Conservation (phyloP, 805 yeast species). For the Yarrowia sp. region DNA sequence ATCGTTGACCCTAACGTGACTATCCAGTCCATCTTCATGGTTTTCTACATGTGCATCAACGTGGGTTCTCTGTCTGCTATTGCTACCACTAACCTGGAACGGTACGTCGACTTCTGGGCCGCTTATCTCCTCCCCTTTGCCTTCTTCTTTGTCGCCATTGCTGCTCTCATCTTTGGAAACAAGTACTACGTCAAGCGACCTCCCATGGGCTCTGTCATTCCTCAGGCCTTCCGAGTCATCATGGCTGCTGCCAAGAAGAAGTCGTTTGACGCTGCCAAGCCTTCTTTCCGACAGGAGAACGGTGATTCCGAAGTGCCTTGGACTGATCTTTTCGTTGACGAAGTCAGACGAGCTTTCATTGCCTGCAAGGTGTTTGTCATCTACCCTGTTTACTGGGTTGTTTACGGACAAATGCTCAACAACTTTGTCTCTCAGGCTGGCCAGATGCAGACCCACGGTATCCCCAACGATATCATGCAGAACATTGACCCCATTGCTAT, state of each 20-base stretch:
- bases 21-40: constrained; percentile 69
- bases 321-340: constrained; percentile 72
- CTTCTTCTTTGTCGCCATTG: constrained; percentile 61
- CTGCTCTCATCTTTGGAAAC: constrained; percentile 52
- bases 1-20: constrained; percentile 69
- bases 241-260: constrained; percentile 48
- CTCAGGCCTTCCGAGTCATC: constrained; percentile 50
- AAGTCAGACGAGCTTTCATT: constrained; percentile 59
- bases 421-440: constrained; percentile 75
- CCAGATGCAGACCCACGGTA: constrained; percentile 67
- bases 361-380: constrained; percentile 74
- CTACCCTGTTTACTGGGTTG: constrained; percentile 73
- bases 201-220: constrained; percentile 59
- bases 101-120: constrained; percentile 57
- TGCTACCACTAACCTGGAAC: constrained; percentile 73
- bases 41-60: constrained; percentile 74
- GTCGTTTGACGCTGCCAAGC: constrained; percentile 55
- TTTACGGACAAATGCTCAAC: constrained; percentile 69
- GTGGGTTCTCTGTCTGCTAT: constrained; percentile 71
- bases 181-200: constrained; percentile 57
- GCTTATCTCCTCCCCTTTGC: constrained; percentile 71
- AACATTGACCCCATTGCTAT: constrained; percentile 73
- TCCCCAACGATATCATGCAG: constrained; percentile 78
- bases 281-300: constrained; percentile 50
- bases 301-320: constrained; percentile 48